These are phyloP conservation scores for Dactylorhiza incarnata DNA, from an alignment of 106 monocot genomes.

Conservation along the genomic window DNA sequence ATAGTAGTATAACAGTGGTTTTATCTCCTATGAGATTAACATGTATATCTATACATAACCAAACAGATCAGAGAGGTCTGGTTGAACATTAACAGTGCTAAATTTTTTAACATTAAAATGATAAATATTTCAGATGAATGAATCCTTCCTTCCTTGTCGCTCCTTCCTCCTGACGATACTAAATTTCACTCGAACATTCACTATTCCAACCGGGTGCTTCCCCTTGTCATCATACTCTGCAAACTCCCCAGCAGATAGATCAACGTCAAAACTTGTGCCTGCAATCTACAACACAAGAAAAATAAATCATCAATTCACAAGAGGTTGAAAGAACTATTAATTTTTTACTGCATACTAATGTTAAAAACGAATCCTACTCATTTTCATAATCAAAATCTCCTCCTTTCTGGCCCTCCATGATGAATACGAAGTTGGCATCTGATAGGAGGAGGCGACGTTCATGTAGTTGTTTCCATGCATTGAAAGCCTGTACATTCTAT, in stretches of 20 bases:
- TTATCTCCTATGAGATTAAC: no score
- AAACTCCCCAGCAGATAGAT: constrained; percentile 71
- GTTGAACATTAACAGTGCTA: no score
- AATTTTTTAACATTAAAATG: no score
- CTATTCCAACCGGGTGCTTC: constrained; percentile 60
- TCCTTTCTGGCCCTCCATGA: not conserved
- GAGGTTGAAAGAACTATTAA: not conserved
- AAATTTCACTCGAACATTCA: constrained; percentile 37
- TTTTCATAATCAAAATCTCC: no score
- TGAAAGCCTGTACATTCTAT: constrained; percentile 63
- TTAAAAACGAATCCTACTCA: no score
- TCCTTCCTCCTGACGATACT: constrained; percentile 66
- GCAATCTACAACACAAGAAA: constrained; percentile 25
- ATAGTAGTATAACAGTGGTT: no score
- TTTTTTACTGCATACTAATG: no score
- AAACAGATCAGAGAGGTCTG: no score
- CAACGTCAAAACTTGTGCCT: constrained; percentile 48
- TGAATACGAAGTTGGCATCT: constrained; percentile 21
- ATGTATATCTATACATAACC: no score
- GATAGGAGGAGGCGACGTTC: constrained; percentile 14
- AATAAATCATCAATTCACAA: not conserved
- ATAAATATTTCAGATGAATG: not conserved
- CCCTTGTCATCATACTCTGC: constrained; percentile 88
- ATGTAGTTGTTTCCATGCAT: constrained; percentile 30
- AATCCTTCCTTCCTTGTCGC: constrained; percentile 16